Evolutionary conservation across 73 alveolate genomes (phyloP), one percentile per base, ranked within the genome.

Genomic region (Blepharisma stoltei): DNA sequence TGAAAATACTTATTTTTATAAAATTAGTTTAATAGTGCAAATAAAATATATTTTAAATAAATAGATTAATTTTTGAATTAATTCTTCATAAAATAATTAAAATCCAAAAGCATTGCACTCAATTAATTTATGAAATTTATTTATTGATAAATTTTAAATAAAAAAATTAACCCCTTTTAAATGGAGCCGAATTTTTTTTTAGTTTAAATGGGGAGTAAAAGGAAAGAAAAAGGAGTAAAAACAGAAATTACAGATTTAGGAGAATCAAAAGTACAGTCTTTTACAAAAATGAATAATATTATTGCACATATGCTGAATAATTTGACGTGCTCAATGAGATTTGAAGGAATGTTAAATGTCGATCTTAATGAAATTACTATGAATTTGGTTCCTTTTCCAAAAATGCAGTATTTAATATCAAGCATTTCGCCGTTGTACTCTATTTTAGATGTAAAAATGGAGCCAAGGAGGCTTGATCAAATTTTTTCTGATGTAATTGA

Each of bases 311-410:
- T 97, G 80, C 84, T 95, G 49, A 96, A 97, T 89, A 97, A 96
- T 85, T 81, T 98, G 82, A 98, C 99, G n/a, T 86, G 99, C 78
- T 97, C 99, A 5, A 98, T 98, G 99, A 71, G 99, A 77, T 98
- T 98, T 77, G 99, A 98, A 83, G 99, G 99, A 6, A 96, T 98
- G 38, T 81, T 98, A 54, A 95, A 95, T 83, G 99, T 95, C 37
- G 99, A 95, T 88, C 83, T 95, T 79, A 98, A 98, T 79, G 99
- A 98, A 87, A 98, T 98, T 81, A 97, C 99, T 0, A 98, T 98
- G 99, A 98, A 98, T 83, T 83, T 98, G 80, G 99, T 98, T 14
- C 99, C 99, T 0, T 98, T 87, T 87, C 99, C 99, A 32, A 90
- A 96, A 54, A 88, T 96, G 87, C 99, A 95, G 77, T 97, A 97